Percentiles rank a stretch among this genome's conserved stretches.
Evolutionary conservation across 148 eudicot genomes (phyloP).

Genomic region (Fagopyrum tataricum): DNA sequence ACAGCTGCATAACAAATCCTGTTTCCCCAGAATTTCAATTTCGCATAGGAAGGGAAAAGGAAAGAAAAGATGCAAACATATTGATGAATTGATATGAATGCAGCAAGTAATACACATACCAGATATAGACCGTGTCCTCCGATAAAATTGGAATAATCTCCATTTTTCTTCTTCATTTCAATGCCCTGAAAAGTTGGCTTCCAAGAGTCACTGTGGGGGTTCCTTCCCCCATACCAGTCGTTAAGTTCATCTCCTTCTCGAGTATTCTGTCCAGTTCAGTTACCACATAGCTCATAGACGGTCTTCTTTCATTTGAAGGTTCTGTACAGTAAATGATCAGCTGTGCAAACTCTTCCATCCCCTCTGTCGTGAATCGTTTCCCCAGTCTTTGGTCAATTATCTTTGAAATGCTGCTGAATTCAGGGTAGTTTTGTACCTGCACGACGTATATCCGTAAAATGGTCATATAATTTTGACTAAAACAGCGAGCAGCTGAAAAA

Average conservation of each 20-base stretch:
- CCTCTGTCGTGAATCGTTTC: constrained; percentile 74
- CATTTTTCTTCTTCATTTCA: constrained; percentile 27
- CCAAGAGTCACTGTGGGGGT: constrained; percentile 94
- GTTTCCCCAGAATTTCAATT: not conserved
- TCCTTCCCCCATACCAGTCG: constrained; percentile 92
- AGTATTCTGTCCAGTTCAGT: constrained; percentile 83
- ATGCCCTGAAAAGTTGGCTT: constrained; percentile 89
- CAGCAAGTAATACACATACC: constrained; percentile 3
- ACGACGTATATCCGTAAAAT: not conserved
- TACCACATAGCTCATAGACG: constrained; percentile 55
- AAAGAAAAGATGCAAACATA: not conserved
- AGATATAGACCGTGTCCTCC: not conserved
- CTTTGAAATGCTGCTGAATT: constrained; percentile 47
- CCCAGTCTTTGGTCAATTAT: constrained; percentile 75
- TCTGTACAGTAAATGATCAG: constrained; percentile 65
- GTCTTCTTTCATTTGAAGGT: constrained; percentile 69
- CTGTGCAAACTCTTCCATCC: constrained; percentile 84
- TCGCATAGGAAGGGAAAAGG: not conserved
- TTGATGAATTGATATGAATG: constrained; percentile 8
- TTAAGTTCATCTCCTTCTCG: constrained; percentile 92
- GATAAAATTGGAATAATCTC: constrained; percentile 3
- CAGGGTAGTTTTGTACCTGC: constrained; percentile 70
- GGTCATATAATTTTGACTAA: not conserved
- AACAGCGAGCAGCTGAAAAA: not conserved
- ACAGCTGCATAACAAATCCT: constrained; percentile 12